Percentiles rank a stretch among this genome's conserved stretches.
Evolutionary conservation across 805 yeast genomes (phyloP).

Genomic region (Hanseniaspora guilliermondii): DNA sequence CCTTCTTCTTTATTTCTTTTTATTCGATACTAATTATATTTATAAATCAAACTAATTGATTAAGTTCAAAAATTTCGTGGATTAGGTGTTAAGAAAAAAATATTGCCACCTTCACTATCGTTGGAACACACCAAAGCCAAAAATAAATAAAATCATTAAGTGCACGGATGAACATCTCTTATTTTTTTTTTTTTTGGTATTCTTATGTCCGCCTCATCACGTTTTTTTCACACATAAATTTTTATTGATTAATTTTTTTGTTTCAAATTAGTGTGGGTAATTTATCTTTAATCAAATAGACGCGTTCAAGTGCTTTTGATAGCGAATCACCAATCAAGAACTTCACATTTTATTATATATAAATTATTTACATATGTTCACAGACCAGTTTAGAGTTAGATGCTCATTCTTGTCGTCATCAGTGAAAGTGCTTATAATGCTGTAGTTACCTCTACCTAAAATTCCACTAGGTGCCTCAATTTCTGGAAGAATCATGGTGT

Average conservation of each 20-base stretch:
- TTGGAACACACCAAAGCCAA: not conserved
- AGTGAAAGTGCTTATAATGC: constrained; percentile 66
- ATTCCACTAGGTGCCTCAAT: constrained; percentile 89
- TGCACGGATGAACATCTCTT: too few species aligned
- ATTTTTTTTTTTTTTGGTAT: too few species aligned
- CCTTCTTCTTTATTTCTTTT: too few species aligned
- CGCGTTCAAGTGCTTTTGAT: too few species aligned
- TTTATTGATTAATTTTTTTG: too few species aligned
- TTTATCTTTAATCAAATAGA: too few species aligned
- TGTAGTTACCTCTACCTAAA: constrained; percentile 75
- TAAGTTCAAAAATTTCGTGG: too few species aligned
- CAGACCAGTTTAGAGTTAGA: constrained; percentile 70
- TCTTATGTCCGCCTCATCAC: too few species aligned
- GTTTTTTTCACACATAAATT: too few species aligned
- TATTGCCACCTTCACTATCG: constrained; percentile 7
- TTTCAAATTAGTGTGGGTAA: too few species aligned
- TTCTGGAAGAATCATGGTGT: constrained; percentile 47
- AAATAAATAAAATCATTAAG: not conserved
- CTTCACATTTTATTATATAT: not conserved
- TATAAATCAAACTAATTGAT: not conserved
- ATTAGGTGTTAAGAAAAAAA: not conserved
- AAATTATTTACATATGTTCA: constrained; percentile 56
- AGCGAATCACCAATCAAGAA: too few species aligned
- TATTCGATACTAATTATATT: not conserved
- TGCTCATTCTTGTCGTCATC: constrained; percentile 77